phyloP scores from a whole-genome alignment of 768 basidiomycete genomes.

The Antrodiella citrinella region DNA sequence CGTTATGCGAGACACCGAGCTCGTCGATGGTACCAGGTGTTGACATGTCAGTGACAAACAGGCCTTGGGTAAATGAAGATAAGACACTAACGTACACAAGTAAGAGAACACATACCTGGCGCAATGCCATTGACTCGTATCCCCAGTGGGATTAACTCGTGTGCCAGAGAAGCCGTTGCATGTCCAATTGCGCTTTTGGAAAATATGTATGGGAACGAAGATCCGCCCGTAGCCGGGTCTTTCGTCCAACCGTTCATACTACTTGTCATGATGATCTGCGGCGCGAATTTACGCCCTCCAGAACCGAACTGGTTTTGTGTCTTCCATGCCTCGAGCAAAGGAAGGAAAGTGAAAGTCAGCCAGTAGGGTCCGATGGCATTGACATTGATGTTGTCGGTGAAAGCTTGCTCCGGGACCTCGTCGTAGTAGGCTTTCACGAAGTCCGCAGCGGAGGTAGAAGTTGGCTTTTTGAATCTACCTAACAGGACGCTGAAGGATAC shows the following conservation, averaged over 20 bases:
- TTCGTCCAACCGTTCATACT: conserved; percentile 47
- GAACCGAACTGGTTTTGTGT: conserved; percentile 18
- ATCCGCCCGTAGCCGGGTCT: conserved; percentile 34
- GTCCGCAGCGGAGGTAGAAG: conserved; percentile 25
- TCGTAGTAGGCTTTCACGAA: conserved; percentile 34
- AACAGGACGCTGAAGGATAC: conserved; percentile 14
- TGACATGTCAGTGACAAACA: conserved; percentile 26
- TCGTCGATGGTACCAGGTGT: conserved; percentile 20
- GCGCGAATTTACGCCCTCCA: conserved; percentile 29
- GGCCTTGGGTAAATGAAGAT: conserved; percentile 12
- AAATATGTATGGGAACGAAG: conserved; percentile 37
- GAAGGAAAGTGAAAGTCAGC: conserved; percentile 49
- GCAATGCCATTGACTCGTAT: conserved; percentile 43
- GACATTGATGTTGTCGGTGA: conserved; percentile 28
- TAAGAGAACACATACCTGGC: conserved; percentile 25
- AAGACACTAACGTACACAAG: too few relatives aligned
- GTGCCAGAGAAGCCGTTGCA: conserved; percentile 36
- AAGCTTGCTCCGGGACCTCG: conserved; percentile 27
- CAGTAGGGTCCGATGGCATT: conserved; percentile 44
- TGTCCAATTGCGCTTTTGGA: conserved; percentile 42
- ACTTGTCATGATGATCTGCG: conserved; percentile 42
- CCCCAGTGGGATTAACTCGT: conserved; percentile 39
- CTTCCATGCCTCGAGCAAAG: conserved; percentile 42
- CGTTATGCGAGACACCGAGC: conserved; percentile 16
- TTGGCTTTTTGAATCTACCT: conserved; percentile 23